These are phyloP conservation scores for Psilocybe tampanensis DNA, from an alignment of 768 basidiomycete species.

Conservation along the genomic window DNA sequence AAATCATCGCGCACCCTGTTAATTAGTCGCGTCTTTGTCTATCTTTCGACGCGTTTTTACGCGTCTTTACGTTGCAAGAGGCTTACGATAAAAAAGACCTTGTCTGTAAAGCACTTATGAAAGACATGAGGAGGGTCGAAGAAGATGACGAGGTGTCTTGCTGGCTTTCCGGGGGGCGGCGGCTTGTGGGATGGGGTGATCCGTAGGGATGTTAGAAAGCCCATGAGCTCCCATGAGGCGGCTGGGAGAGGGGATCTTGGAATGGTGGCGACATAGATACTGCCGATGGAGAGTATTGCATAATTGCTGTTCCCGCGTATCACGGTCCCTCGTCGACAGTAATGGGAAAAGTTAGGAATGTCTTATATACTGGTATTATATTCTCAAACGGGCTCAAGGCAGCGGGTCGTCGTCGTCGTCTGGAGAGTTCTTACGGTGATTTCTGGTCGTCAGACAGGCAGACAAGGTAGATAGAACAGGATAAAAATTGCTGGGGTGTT, in stretches of 20 bases:
- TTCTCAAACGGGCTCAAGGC: neutral
- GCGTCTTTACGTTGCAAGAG: slow-evolving; percentile 41
- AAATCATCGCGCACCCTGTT: slow-evolving; percentile 16
- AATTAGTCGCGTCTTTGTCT: slow-evolving; percentile 24
- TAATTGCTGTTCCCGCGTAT: slow-evolving; percentile 7
- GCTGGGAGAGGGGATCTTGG: slow-evolving; percentile 12
- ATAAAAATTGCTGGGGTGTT: slow-evolving; percentile 20
- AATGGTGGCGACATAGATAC: slow-evolving; percentile 16
- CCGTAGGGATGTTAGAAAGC: slow-evolving; percentile 31
- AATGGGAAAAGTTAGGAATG: slow-evolving; percentile 7
- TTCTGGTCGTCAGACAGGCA: slow-evolving; percentile 17
- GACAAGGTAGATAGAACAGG: slow-evolving; percentile 20
- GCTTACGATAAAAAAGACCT: neutral
- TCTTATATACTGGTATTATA: slow-evolving; percentile 6
- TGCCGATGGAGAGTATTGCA: slow-evolving; percentile 5
- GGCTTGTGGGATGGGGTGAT: slow-evolving; percentile 32
- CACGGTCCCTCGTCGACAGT: slow-evolving; percentile 2
- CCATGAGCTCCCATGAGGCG: slow-evolving; percentile 31
- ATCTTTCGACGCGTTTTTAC: slow-evolving; percentile 44
- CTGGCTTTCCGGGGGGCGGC: slow-evolving; percentile 22
- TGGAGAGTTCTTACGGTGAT: slow-evolving; percentile 5
- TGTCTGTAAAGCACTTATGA: slow-evolving; percentile 6
- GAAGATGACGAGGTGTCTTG: slow-evolving; percentile 17
- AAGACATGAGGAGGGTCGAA: slow-evolving; percentile 6
- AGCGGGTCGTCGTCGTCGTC: neutral